Base-by-base conservation (phyloP, 1,284 basidiomycete species). In the Malassezia equina region DNA sequence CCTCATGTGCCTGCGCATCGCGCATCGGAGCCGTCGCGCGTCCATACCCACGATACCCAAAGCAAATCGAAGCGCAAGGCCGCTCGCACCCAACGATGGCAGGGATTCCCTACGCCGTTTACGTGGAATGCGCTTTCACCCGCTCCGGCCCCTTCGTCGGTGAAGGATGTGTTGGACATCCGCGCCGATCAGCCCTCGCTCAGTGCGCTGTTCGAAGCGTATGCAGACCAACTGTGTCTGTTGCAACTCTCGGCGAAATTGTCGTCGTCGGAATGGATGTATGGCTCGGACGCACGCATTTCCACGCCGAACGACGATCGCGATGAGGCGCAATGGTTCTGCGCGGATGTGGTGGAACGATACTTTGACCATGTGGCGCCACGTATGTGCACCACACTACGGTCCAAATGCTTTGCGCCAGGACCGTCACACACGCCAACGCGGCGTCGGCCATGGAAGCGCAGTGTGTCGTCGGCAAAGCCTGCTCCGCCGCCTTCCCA, bases 271-370 rank as follows among this genome's bases (percentile, higher is more conserved):
- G 15, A 11, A 11, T n/a, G 32, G 2, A 4, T 28, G 15, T 57
- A 32, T 12, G 55, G 55, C 3, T 57, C 55, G 2, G 45, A 31
- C 6, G 15, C 50, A 1, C 55, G 50, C 9, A 9, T 23, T 2
- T 29, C 17, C 4, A 4, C 8, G 11, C 9, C 17, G 4, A 12
- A 64, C 6, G 69, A 72, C 41, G 64, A 64, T 33, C 54, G 64
- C 47, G 69, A 72, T 51, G 69, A 70, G 46, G 61, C 66, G 15
- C 69, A 72, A 51, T 69, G 66, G 65, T 57, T 72, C 2, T 70
- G 66, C 45, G 62, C 60, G 4, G 52, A 54, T 24, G 59, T 72
- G 4, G 54, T 71, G 25, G 69, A 70, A 54, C 61, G 66, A 11
- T 52, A 49, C 8, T 72, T 67, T 34, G 43, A 52, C 15, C 15